Percentiles rank a stretch among this genome's conserved stretches.
Evolutionary conservation across 306 rosid species (phyloP).

Genomic region (Elaeagnus macrophylla): DNA sequence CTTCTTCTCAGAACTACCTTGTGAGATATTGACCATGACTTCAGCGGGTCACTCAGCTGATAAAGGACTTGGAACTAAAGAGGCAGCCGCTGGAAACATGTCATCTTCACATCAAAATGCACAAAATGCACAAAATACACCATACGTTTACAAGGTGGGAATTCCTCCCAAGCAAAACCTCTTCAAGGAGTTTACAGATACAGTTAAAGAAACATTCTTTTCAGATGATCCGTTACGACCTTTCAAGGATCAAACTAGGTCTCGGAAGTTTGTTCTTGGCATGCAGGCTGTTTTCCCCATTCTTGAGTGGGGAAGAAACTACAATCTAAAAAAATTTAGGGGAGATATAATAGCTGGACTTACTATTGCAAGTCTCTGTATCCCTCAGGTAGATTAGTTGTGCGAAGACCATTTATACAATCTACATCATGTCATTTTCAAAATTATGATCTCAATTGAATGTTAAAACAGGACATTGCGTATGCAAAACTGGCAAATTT

Average conservation of each 20-base stretch:
- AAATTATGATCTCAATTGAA: constrained; percentile 23
- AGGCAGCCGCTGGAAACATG: constrained; percentile 30
- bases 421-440: neutral
- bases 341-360: constrained; percentile 83
- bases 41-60: constrained; percentile 36
- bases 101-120: constrained; percentile 27
- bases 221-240: constrained; percentile 78
- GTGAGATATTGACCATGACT: constrained; percentile 28
- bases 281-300: constrained; percentile 75
- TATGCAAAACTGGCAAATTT: constrained; percentile 85
- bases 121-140: constrained; percentile 22
- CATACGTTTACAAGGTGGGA: constrained; percentile 55
- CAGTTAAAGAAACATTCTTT: constrained; percentile 73
- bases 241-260: constrained; percentile 67
- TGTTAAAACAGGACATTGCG: constrained; percentile 66
- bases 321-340: constrained; percentile 55
- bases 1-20: constrained; percentile 15
- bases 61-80: constrained; percentile 31
- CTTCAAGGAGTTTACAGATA: constrained; percentile 56
- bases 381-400: constrained; percentile 70
- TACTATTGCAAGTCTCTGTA: constrained; percentile 95
- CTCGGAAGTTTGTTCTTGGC: constrained; percentile 58
- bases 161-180: constrained; percentile 72
- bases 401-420: neutral
- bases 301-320: constrained; percentile 61